These are phyloP conservation scores for Noccaea caerulescens DNA, from an alignment of 345 rosid genomes.

Conservation along the genomic window DNA sequence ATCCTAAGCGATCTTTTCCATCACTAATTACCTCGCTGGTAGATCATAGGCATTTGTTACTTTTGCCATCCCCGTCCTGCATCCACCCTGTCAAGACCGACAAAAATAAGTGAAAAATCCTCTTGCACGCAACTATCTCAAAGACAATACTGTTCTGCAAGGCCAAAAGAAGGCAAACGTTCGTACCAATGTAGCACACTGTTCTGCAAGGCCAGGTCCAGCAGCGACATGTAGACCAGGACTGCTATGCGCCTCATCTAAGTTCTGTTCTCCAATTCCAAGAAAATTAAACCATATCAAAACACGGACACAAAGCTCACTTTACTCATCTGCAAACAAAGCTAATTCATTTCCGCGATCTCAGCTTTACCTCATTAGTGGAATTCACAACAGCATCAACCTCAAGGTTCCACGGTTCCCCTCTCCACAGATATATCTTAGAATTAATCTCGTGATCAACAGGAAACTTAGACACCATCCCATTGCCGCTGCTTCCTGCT, in stretches of 20 bases:
- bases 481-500: slow-evolving; percentile 57
- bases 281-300: slow-evolving; percentile 22
- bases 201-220: slow-evolving; percentile 96
- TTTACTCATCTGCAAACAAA: neutral
- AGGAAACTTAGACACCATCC: slow-evolving; percentile 79
- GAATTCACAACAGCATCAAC: slow-evolving; percentile 99
- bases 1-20: slow-evolving; percentile 15
- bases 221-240: slow-evolving; percentile 96
- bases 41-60: slow-evolving; percentile 94
- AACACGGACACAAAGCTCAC: neutral
- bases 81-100: slow-evolving; percentile 77
- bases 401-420: slow-evolving; percentile 95
- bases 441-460: slow-evolving; percentile 85
- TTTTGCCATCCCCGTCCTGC: slow-evolving; percentile 98
- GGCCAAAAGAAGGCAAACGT: slow-evolving; percentile 2
- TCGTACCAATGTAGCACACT: slow-evolving; percentile 80
- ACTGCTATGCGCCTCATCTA: slow-evolving; percentile 91
- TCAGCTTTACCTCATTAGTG: slow-evolving; percentile 80
- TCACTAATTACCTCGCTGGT: slow-evolving; percentile 76
- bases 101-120: neutral
- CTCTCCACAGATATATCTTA: slow-evolving; percentile 90
- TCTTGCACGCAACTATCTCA: neutral
- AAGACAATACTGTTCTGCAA: neutral
- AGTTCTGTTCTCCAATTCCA: slow-evolving; percentile 59
- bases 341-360: neutral